Evolutionary conservation across 768 basidiomycete species (phyloP).

Genomic region (Pholiota microspora): DNA sequence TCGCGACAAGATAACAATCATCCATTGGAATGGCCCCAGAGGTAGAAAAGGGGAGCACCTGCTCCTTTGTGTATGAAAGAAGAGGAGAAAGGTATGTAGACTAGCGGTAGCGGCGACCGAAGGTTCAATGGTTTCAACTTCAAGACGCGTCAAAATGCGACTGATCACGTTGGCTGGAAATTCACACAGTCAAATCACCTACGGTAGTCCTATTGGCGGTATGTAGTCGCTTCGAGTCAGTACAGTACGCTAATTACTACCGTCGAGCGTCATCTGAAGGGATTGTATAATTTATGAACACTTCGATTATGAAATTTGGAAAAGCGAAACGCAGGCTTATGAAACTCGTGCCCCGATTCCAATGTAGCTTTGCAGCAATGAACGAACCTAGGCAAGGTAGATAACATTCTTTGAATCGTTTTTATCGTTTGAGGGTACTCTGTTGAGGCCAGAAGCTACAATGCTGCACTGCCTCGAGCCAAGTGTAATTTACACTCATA

Average conservation of each 20-base stretch:
- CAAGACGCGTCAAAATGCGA: slow-evolving; percentile 23
- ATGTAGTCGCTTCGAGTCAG: too few species aligned
- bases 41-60: background rate
- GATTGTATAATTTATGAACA: too few species aligned
- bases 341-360: background rate
- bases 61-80: slow-evolving; percentile 4
- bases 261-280: background rate
- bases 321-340: too few species aligned
- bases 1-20: slow-evolving; percentile 46
- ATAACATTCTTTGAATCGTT: background rate
- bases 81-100: slow-evolving; percentile 1
- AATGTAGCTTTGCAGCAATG: background rate
- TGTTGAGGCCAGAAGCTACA: too few species aligned
- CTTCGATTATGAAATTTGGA: too few species aligned
- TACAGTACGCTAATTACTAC: background rate
- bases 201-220: background rate
- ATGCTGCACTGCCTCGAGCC: too few species aligned
- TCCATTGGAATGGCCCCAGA: slow-evolving; percentile 24
- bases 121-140: slow-evolving; percentile 6
- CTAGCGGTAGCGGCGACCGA: slow-evolving; percentile 3
- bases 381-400: background rate
- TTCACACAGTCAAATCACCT: slow-evolving; percentile 19
- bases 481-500: too few species aligned
- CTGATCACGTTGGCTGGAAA: slow-evolving; percentile 20
- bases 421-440: background rate